Base-by-base conservation (phyloP, 768 basidiomycete genomes). In the Leccinum rimulosum region DNA sequence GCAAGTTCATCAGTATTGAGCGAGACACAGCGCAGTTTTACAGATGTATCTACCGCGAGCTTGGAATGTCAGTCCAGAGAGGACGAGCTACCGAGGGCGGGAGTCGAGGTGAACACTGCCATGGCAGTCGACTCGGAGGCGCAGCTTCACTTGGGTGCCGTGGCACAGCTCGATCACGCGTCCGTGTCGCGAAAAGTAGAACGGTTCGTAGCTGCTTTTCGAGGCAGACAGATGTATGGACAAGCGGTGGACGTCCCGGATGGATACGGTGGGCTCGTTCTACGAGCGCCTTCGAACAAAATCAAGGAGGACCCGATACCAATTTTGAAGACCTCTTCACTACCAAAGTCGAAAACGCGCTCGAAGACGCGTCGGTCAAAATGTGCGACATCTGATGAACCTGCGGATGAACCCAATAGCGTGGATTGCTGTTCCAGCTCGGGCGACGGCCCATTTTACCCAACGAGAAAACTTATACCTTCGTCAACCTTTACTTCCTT, bases 191-290 rank as follows among this genome's bases (percentile, higher is more conserved):
- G 59, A 48, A 45, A 49, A 17, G 27, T 15, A 12, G 31, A 47
- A 35, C 62, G 66, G 80, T 48, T 84, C 49, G 67, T 81, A 0
- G 85, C 91, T 11, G 75, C 88, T 0, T 94, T 93, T 72, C 80
- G 92, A 3, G 92, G 92, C 11, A 76, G 92, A n/a, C 79, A 76
- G 12, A 77, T 94, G 43, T 87, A 89, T 48, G 90, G 92, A 1
- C 71, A 87, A 19, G 76, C 78, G 15, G 76, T 91, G 2, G 73
- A 76, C 19, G 63, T 93, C 0, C 91, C 91, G 2, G 66, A 73
- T 6, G 90, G 90, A 0, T 93, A 90, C 66, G 66, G 75, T 0
- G 92, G 92, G 6, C 64, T 92, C 11, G 79, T 93, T 2, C 72
- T 94, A 6, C 75, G 74, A 31, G 68, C 74, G 7, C 61, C 64